Percentiles rank a stretch among this genome's conserved stretches.
Evolutionary conservation across 768 basidiomycete genomes (phyloP).

Genomic region (Collybia sp.): DNA sequence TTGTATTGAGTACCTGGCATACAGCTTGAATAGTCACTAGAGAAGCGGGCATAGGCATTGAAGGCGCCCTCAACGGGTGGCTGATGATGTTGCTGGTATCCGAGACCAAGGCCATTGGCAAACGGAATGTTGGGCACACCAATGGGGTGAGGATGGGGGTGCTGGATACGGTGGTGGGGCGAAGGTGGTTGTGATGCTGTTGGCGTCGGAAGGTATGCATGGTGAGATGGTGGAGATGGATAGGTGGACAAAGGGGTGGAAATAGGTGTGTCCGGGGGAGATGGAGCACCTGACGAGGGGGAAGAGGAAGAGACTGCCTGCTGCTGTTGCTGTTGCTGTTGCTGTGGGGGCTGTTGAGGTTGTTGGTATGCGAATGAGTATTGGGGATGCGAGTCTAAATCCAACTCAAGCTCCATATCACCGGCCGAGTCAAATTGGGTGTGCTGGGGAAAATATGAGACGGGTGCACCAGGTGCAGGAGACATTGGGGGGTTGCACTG

Average conservation of each 20-base stretch:
- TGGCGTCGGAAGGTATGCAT: slow-evolving; percentile 22
- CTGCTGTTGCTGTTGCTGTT: too few relatives aligned
- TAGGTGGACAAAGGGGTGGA: slow-evolving; percentile 42
- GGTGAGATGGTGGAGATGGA: slow-evolving; percentile 28
- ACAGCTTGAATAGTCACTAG: slow-evolving; percentile 53
- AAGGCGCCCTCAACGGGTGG: slow-evolving; percentile 46
- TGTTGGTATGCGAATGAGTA: slow-evolving; percentile 16
- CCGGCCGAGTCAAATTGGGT: slow-evolving; percentile 59
- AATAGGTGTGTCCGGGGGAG: slow-evolving; percentile 48
- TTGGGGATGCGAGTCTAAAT: slow-evolving; percentile 34
- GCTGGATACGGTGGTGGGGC: slow-evolving; percentile 23
- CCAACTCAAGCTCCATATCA: slow-evolving; percentile 80
- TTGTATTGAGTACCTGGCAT: slow-evolving; percentile 56
- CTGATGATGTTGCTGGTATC: slow-evolving; percentile 29
- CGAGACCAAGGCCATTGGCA: slow-evolving; percentile 14
- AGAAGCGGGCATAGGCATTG: slow-evolving; percentile 64
- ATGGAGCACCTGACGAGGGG: slow-evolving; percentile 37
- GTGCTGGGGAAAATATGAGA: slow-evolving; percentile 14
- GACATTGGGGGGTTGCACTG: slow-evolving; percentile 24
- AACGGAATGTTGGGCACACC: slow-evolving; percentile 21
- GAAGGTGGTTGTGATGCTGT: slow-evolving; percentile 19
- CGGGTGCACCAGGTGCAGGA: slow-evolving; percentile 10
- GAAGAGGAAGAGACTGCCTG: slow-evolving; percentile 21
- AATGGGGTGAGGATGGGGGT: slow-evolving; percentile 44
- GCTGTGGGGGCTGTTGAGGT: too few relatives aligned